A percentile compares a stretch with the other conserved stretches of the same genome.
phyloP scores from a whole-genome alignment of 164 flowering plant species.

The Stephania yunnanensis region DNA sequence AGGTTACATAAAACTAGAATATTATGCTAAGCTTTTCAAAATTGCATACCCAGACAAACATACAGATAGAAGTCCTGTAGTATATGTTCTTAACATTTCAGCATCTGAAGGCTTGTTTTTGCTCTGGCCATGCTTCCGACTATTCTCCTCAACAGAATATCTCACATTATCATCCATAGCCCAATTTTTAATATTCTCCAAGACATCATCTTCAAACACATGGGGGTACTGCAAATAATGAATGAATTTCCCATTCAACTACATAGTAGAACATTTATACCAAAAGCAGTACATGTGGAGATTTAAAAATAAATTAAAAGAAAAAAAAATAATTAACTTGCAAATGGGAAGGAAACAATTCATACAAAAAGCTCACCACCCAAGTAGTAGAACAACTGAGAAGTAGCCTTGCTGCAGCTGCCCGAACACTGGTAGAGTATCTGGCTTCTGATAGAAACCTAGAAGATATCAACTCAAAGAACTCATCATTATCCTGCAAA shows the following conservation, averaged over 20 bases:
- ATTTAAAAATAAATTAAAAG: neutral
- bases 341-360: neutral
- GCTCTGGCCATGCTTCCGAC: constrained; percentile 34
- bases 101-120: constrained; percentile 50
- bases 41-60: constrained; percentile 66
- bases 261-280: neutral
- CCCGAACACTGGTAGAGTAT: constrained; percentile 56
- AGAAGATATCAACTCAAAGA: constrained; percentile 80
- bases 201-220: constrained; percentile 70
- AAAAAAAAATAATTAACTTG: constrained; percentile 1
- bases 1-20: neutral
- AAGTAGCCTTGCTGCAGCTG: constrained; percentile 83
- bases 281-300: neutral
- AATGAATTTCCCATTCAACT: constrained; percentile 9
- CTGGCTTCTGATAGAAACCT: constrained; percentile 61
- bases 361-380: constrained; percentile 42
- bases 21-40: neutral
- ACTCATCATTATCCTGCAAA: constrained; percentile 90
- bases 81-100: constrained; percentile 81
- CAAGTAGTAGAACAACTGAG: constrained; percentile 68
- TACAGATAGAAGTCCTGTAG: constrained; percentile 88
- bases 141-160: constrained; percentile 36
- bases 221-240: constrained; percentile 71
- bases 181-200: constrained; percentile 77
- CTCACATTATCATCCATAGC: constrained; percentile 59